Evolutionary conservation across 148 eudicot genomes (phyloP).

Genomic region (Tetragonia tetragonoides): DNA sequence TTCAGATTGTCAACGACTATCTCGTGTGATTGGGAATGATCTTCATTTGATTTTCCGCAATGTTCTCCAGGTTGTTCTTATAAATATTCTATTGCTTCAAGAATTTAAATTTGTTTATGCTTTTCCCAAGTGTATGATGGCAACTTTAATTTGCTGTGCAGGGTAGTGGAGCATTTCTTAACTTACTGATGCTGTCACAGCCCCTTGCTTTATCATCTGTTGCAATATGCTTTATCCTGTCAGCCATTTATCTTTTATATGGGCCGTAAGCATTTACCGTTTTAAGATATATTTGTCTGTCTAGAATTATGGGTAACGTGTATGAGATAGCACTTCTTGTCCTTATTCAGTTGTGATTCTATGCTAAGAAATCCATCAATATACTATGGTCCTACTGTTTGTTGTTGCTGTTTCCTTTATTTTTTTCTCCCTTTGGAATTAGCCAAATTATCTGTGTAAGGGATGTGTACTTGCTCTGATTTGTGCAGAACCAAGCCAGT

Average conservation of each 20-base stretch:
- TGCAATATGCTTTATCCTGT: constrained; percentile 43
- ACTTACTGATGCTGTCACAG: constrained; percentile 45
- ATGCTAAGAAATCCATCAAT: neutral
- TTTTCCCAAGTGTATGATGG: neutral
- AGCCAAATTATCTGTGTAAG: neutral
- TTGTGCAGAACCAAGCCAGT: neutral
- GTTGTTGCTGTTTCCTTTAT: neutral
- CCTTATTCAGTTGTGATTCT: neutral
- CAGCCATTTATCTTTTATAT: constrained; percentile 43
- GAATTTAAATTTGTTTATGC: neutral
- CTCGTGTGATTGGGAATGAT: constrained; percentile 47
- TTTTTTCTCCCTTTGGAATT: neutral
- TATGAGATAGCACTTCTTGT: neutral
- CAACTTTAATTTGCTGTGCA: constrained; percentile 22
- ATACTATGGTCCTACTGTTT: neutral
- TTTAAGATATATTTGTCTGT: neutral
- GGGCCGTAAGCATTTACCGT: constrained; percentile 37
- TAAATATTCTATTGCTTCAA: neutral
- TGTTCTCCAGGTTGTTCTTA: constrained; percentile 37
- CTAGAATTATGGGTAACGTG: neutral
- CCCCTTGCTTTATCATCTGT: constrained; percentile 52
- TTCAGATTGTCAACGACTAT: constrained; percentile 53
- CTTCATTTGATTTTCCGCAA: constrained; percentile 46
- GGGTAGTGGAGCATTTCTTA: constrained; percentile 54
- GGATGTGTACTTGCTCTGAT: neutral